Base-by-base conservation (phyloP, 164 flowering plant genomes). In the Berberis thunbergii region DNA sequence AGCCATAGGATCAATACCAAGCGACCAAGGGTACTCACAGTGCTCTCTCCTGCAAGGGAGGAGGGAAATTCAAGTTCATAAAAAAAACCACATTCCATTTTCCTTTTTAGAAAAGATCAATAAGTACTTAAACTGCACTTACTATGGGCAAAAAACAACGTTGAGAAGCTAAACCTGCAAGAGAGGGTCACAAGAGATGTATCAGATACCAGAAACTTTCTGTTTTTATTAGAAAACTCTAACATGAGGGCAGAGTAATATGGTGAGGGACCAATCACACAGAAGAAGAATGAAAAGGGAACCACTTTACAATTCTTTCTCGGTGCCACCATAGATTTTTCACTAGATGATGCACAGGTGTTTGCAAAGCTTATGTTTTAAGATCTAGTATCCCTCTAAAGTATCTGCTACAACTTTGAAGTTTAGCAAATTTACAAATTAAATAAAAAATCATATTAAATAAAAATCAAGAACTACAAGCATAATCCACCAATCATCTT, bases 131-230 rank as follows among this genome's bases (percentile, higher is more conserved):
- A 67, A 61, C 12, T 9, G 63, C 43, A 85, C 97, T 88, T 71
- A 90, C 96, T 78, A 41, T 88, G 91, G 7, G 88, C 72, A 57
- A 80, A 85, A 70, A 83, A 85, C 66, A 77, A 62, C 45, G 96
- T 86, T 49, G 91, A 85, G 68, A 88, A 79, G 78, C 91, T 84
- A 70, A 87, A 89, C 89, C 96, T 87, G 94, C 81, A 81, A 45
- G 41, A 48, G 7, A 65, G 69, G 62, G 54, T 49, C 7, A 60
- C 54, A 49, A 57, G 7, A 67, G 13, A 56, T 54, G 56, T 41
- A 67, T 69, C 63, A 73, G 67, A 62, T 7, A 50, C 59, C 7
- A 60, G 2, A 10, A 52, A 10, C 1, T 2, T 52, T 52, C 2
- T 6, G 54, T 26, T 26, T 26, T 26, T 26, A 26, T 26, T 26